Conservation (phyloP, 176 grass and related monocot genomes). For the Oryza rufipogon region DNA sequence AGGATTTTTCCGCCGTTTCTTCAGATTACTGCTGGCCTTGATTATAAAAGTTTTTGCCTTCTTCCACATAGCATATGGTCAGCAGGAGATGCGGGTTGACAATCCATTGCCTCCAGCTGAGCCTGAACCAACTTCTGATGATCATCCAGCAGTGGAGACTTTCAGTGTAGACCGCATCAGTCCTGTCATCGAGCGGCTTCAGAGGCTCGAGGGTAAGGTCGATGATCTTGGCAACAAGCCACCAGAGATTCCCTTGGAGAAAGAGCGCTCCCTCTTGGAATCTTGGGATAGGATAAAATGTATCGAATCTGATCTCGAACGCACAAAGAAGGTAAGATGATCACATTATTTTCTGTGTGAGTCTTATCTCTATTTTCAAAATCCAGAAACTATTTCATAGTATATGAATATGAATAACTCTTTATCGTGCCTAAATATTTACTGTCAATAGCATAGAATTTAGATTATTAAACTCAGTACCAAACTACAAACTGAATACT, state of each 20-base stretch:
- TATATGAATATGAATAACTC: neutral
- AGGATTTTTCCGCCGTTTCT: slow-evolving; percentile 46
- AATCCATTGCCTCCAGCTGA: slow-evolving; percentile 29
- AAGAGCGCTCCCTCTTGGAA: slow-evolving; percentile 67
- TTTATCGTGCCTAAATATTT: neutral
- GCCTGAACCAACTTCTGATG: slow-evolving; percentile 44
- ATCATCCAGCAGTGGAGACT: slow-evolving; percentile 49
- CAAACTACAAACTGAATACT: neutral
- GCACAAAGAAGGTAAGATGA: slow-evolving; percentile 73
- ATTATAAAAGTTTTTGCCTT: slow-evolving; percentile 57
- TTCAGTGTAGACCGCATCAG: slow-evolving; percentile 51
- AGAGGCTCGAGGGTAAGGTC: slow-evolving; percentile 70
- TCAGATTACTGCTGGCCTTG: slow-evolving; percentile 52
- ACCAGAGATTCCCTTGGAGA: slow-evolving; percentile 68
- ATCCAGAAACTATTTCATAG: neutral
- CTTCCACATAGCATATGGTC: slow-evolving; percentile 44
- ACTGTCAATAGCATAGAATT: slow-evolving; percentile 3
- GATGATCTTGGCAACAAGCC: slow-evolving; percentile 68
- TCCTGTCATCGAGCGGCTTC: slow-evolving; percentile 70
- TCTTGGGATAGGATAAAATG: slow-evolving; percentile 88
- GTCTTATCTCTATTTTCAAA: neutral
- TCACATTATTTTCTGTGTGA: neutral
- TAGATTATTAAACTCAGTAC: neutral
- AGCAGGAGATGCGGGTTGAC: slow-evolving; percentile 30
- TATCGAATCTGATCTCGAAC: slow-evolving; percentile 77